Evolutionary conservation across 495 filamentous ascomycete genomes (phyloP).

Genomic region (Trichoderma erinaceum): DNA sequence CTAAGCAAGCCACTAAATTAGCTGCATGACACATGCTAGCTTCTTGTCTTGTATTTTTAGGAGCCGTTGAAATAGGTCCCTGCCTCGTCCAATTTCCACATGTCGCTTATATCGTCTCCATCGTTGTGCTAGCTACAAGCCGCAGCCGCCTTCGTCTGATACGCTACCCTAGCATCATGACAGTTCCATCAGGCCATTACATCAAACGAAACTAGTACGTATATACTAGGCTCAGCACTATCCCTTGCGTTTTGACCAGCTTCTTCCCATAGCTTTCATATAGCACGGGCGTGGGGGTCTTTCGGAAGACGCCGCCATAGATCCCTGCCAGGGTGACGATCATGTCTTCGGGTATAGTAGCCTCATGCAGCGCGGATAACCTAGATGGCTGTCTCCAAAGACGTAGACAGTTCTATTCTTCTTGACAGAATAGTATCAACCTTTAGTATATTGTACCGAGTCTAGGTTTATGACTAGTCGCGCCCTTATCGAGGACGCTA

Average conservation of each 20-base stretch:
- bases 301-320: too few relatives aligned
- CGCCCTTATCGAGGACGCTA: too few relatives aligned
- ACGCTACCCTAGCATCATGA: neutral
- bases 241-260: neutral
- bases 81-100: neutral
- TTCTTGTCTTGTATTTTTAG: too few relatives aligned
- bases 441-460: too few relatives aligned
- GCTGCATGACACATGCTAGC: constrained; percentile 4
- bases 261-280: neutral
- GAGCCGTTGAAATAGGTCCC: neutral
- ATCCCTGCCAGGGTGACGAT: too few relatives aligned
- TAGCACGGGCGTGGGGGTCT: neutral
- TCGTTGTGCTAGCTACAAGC: neutral
- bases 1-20: neutral
- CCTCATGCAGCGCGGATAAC: too few relatives aligned
- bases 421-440: too few relatives aligned
- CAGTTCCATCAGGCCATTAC: neutral
- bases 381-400: too few relatives aligned
- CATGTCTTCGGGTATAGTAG: too few relatives aligned
- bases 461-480: too few relatives aligned
- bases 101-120: neutral
- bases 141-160: neutral
- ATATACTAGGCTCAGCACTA: neutral
- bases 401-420: too few relatives aligned
- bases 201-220: neutral